Base-by-base conservation (phyloP, 495 filamentous ascomycete species). In the Aspergillus steynii region DNA sequence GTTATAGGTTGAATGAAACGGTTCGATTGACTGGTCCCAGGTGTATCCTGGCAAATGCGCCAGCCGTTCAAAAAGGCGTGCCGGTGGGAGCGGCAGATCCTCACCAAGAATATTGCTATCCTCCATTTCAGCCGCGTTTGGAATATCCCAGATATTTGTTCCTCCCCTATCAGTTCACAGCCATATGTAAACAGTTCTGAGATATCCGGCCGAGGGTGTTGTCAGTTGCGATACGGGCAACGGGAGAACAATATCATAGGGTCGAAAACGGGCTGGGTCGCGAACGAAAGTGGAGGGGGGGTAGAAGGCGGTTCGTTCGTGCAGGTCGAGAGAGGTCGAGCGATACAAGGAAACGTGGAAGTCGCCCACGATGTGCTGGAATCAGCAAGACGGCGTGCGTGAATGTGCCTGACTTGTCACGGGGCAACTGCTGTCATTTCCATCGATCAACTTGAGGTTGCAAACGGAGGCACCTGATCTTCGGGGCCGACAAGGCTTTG, bases 1-100 rank as follows among this genome's bases (percentile, higher is more conserved):
- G 66, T 89, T 88, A 72, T 93, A 93, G 61, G 84, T 89, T n/a
- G 90, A 90, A 74, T 92, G 90, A 66, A 89, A 87, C n/a, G 89
- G 88, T 60, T 80, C 81, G 62, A 75, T 74, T 2, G 83, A 79
- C 61, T 89, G 87, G 74, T 92, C 87, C 89, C 90, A 93, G 14
- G 82, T 85, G 71, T 90, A 93, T 31, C 88, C 89, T 29, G 88
- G 80, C 60, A 93, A 76, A 63, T 90, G 85, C 61, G 83, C 81
- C 64, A 93, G 77, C 51, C 90, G 81, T 75, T 92, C 88, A 59
- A 88, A 88, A 53, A 93, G 83, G 61, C 86, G 84, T 60, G 85
- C 74, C 42, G 89, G 88, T 61, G 87, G 86, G 65, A 88, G 84
- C 70, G 87, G 81, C 67, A 85, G 75, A 71, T 89, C 86, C 62